Percentiles rank a stretch among this genome's conserved stretches.
phyloP scores from a whole-genome alignment of 2,329 filamentous ascomycete genomes.

The Plenodomus biglobosus region DNA sequence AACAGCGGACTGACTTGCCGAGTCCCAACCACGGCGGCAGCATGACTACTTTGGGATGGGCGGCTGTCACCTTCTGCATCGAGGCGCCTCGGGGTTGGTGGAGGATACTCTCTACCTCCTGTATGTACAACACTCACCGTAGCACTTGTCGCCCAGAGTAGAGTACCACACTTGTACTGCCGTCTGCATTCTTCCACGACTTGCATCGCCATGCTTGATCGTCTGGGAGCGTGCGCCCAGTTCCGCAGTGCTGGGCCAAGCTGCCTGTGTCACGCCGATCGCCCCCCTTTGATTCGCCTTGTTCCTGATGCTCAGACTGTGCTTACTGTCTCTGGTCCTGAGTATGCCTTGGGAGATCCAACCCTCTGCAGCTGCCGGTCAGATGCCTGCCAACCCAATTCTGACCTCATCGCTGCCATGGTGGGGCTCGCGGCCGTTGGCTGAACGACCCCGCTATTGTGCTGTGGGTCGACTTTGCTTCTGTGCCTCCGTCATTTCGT shows the following conservation, averaged over 20 bases:
- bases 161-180: neutral
- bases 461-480: neutral
- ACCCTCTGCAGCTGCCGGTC: neutral
- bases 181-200: neutral
- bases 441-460: neutral
- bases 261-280: neutral
- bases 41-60: slow-evolving; percentile 11
- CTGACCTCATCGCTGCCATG: neutral
- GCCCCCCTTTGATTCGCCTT: neutral
- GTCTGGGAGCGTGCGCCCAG: neutral
- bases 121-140: too few species aligned
- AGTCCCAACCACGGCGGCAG: slow-evolving; percentile 7
- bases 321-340: neutral
- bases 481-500: neutral
- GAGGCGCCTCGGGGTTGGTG: neutral
- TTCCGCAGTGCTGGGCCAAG: neutral
- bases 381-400: neutral
- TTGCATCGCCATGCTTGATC: neutral
- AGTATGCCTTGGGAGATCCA: neutral
- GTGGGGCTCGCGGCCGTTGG: neutral
- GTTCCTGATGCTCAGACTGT: neutral
- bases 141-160: too few species aligned
- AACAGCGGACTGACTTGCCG: too few species aligned
- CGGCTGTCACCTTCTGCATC: slow-evolving; percentile 11
- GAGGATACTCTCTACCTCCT: too few species aligned